Evolutionary conservation across 495 filamentous ascomycete genomes (phyloP), one percentile per base, ranked within the genome.

Genomic region (Penicillium canariense): DNA sequence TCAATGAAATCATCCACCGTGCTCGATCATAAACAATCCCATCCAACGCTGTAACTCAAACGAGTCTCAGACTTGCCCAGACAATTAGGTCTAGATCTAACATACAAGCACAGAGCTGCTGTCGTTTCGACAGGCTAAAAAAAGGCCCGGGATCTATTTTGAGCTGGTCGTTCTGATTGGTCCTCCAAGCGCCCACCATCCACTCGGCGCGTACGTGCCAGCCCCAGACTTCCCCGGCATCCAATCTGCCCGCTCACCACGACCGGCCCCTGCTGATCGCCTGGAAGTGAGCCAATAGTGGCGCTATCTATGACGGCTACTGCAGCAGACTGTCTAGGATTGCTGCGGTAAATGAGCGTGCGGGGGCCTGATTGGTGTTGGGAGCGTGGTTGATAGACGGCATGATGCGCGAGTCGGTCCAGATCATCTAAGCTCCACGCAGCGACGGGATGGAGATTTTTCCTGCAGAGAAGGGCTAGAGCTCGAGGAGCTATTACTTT

Each of bases 201-300:
- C 28, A 4, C 10, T 14, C 64, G 54, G 68, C 69, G 68, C 59
- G 60, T 69, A 69, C 45, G 42, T 11, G 47, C 14, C 34, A 44
- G 50, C 45, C 52, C 32, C 52, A 34, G 45, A 26, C 50, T 50
- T 25, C 20, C 43, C 44, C 18, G 26, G 10, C 27, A 48, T 26
- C 51, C 56, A 60, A 55, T 65, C 45, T 45, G 39, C 23, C 22
- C 50, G 34, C 54, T 36, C 20, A 28, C 45, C 36, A 51, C 30
- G 23, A 20, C 23, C 30, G 50, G 53, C 47, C 54, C 55, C 14
- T 56, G 62, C 58, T 66, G 60, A 38, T 47, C 34, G 15, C 31
- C 22, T 30, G n/a, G n/a, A n/a, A n/a, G 6, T 39, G 25, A 22
- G 26, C 58, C 54, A 58, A 55, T 61, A 10, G 32, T 18, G 52